Base-by-base conservation (phyloP, 331 rosid species). In the Arachis monticola region DNA sequence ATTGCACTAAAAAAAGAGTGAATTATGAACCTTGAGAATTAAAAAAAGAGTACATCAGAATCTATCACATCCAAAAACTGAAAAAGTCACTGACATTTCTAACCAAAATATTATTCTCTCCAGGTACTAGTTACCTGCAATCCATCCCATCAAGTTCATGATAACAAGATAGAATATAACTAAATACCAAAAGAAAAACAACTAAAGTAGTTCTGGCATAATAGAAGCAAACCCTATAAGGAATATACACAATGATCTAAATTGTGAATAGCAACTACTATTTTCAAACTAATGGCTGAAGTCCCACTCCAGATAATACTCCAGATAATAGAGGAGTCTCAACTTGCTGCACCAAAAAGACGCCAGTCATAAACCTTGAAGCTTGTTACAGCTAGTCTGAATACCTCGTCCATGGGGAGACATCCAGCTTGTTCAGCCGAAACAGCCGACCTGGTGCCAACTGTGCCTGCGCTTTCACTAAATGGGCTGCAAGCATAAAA, bases 291-390 rank as follows among this genome's bases (percentile, higher is more conserved):
- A 67, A 40, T 68, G 64, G 63, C n/a, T n/a, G 11, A 60, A 11
- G 66, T 57, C 13, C 69, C 13, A 32, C 10, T 61, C 30, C 61
- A 62, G 27, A 22, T 22, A 22, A 22, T 22, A 22, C 27, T 22
- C 27, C 27, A 22, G 27, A 22, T 22, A 22, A 22, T 38, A 51
- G 64, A n/a, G 10, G 14, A 57, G 61, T 46, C 38, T 46, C 8
- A 64, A 53, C 78, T 59, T 58, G 82, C n/a, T 58, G 79, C 64
- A 66, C 82, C 85, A 68, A 92, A 92, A 45, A 95, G 86, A 69
- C 79, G 65, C 98, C 98, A 89, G 85, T 92, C 90, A 70, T 70
- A 51, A 77, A 92, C 90, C 81, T 77, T 88, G 84, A 95, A 92
- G 92, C 73, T 89, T 42, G 93, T 77, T 79, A 85, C 89, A 6